Percentiles rank a stretch among this genome's conserved stretches.
Evolutionary conservation across 2,329 filamentous ascomycete genomes (phyloP).

Genomic region (Cordyceps sp.): DNA sequence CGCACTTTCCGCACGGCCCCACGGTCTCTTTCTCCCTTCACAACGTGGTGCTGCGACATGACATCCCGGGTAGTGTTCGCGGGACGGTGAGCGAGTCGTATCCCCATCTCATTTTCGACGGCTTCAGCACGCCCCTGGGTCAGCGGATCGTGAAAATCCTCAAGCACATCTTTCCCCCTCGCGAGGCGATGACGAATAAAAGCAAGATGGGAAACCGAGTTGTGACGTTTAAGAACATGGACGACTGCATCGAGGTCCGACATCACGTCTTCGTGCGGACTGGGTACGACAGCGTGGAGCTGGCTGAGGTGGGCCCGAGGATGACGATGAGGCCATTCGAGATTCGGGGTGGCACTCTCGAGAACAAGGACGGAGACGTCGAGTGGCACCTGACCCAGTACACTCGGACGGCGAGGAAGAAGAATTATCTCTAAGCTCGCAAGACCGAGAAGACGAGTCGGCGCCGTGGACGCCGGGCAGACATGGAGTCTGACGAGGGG

Average conservation of each 20-base stretch:
- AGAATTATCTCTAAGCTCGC: constrained; percentile 25
- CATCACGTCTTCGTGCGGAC: constrained; percentile 78
- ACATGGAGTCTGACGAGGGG: too few relatives aligned
- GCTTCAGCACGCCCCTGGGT: constrained; percentile 69
- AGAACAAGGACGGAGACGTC: constrained; percentile 87
- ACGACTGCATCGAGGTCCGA: constrained; percentile 83
- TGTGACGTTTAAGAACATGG: constrained; percentile 87
- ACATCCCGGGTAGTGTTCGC: constrained; percentile 74
- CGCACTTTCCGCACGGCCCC: constrained; percentile 76
- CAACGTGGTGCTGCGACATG: constrained; percentile 82
- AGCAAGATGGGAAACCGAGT: constrained; percentile 73
- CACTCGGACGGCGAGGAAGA: constrained; percentile 84
- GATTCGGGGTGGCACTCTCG: constrained; percentile 77
- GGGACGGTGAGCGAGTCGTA: constrained; percentile 88
- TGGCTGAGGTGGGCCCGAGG: constrained; percentile 78
- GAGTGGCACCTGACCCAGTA: constrained; percentile 97
- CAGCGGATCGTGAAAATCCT: constrained; percentile 74
- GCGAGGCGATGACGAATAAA: constrained; percentile 55
- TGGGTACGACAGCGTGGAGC: constrained; percentile 72
- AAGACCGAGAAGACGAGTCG: not conserved
- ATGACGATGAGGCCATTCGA: constrained; percentile 98
- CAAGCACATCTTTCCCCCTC: constrained; percentile 85
- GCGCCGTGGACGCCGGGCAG: not conserved
- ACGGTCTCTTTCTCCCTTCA: constrained; percentile 69
- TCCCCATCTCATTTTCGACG: constrained; percentile 89